Percentiles rank a stretch among this genome's conserved stretches.
These are phyloP conservation scores for Hyaloscypha hepaticicola DNA, from an alignment of 495 filamentous ascomycete genomes.

Conservation along the genomic window DNA sequence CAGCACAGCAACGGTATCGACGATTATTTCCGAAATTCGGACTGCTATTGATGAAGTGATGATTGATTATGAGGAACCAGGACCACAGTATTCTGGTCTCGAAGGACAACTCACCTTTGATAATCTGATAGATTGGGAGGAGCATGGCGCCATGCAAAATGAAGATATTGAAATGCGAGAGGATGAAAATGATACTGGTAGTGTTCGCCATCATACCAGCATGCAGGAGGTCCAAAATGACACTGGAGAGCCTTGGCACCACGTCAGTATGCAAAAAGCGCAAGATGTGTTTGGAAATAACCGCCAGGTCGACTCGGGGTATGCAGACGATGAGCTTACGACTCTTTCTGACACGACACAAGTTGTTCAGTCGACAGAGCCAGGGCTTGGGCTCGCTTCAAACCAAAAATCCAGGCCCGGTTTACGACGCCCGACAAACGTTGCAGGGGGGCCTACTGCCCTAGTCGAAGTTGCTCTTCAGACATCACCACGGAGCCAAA, in stretches of 20 bases:
- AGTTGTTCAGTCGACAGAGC: not conserved
- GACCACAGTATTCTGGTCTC: not conserved
- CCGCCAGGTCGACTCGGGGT: too few relatives aligned
- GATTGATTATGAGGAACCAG: not conserved
- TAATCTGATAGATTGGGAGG: not conserved
- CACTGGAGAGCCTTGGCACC: not conserved
- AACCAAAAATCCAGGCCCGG: not conserved
- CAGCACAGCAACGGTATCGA: too few relatives aligned
- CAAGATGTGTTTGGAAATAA: not conserved
- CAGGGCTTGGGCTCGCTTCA: not conserved
- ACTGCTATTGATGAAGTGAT: not conserved
- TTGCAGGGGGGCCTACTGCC: not conserved
- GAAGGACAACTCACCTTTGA: not conserved
- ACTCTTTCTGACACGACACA: too few relatives aligned
- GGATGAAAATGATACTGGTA: not conserved
- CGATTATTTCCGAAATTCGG: too few relatives aligned
- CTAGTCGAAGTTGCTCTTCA: not conserved
- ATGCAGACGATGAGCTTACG: too few relatives aligned
- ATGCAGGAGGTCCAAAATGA: not conserved
- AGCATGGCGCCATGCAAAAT: not conserved
- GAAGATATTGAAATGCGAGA: not conserved
- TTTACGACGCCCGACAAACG: not conserved
- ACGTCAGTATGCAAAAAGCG: not conserved
- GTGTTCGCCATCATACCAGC: not conserved
- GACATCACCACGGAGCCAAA: not conserved